Percentiles rank a stretch among this genome's conserved stretches.
Conservation (phyloP, 352 stramenopile genomes). For the Blastocystis hominis region DNA sequence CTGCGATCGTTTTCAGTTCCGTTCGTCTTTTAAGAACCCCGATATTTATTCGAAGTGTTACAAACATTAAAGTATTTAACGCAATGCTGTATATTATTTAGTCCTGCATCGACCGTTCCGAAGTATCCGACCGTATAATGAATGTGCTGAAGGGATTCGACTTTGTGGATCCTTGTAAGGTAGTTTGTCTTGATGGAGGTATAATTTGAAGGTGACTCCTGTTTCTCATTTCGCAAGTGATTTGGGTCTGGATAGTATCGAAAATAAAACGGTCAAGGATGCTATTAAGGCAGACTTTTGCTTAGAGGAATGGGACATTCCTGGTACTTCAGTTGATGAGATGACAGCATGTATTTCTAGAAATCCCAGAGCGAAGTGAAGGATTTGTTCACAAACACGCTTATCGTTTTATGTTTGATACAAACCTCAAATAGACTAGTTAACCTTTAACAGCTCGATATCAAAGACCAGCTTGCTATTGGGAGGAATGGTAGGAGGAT, state of each 20-base stretch:
- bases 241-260: slow-evolving; percentile 35
- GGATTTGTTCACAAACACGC: neutral
- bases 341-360: slow-evolving; percentile 39
- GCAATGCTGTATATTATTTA: neutral
- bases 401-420: slow-evolving; percentile 35
- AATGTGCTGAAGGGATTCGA: slow-evolving; percentile 49
- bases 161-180: slow-evolving; percentile 50
- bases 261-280: slow-evolving; percentile 29
- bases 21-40: neutral
- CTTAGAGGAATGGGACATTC: neutral
- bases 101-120: slow-evolving; percentile 31
- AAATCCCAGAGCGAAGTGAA: slow-evolving; percentile 54
- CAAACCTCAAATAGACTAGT: slow-evolving; percentile 23
- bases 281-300: slow-evolving; percentile 53
- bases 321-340: slow-evolving; percentile 20
- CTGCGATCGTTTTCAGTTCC: neutral
- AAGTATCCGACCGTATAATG: slow-evolving; percentile 51
- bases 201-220: slow-evolving; percentile 29
- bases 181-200: neutral
- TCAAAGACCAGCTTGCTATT: slow-evolving; percentile 80
- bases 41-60: slow-evolving; percentile 35
- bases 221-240: slow-evolving; percentile 45
- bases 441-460: slow-evolving; percentile 74
- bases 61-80: slow-evolving; percentile 26
- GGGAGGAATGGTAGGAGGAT: slow-evolving; percentile 73